Evolutionary conservation across 441 rosid species (phyloP), one percentile per base, ranked within the genome.

Genomic region (Syzygium syzygioides): DNA sequence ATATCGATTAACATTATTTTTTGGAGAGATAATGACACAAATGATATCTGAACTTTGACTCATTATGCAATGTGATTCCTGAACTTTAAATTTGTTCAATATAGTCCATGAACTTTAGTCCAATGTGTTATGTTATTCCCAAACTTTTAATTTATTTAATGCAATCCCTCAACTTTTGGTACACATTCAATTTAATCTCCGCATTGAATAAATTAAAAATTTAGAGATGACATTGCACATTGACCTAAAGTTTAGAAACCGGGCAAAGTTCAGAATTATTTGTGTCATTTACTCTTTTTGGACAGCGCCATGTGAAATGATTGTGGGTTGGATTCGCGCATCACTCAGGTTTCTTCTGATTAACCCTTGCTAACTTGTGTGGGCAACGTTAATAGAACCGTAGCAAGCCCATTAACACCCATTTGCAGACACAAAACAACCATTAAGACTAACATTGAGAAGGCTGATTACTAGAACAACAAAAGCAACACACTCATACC

Each of bases 211-310:
- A 60, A 28, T 60, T 13, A 60, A 60, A 28, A 60, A 2, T 0
- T 60, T 0, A 60, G 0, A 7, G 0, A 28, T 1, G 3, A 0
- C 0, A 13, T 28, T 13, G 3, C 7, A 28, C 3, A 28, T 37
- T 37, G 1, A 37, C 5, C 1, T 37, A 37, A 37, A 37, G 41
- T 37, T 37, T 37, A 37, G 37, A 37, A 4, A 37, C 4, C 37
- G 5, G 41, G 1, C 41, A 37, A 26, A 26, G 30, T 2, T 71
- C 1, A 20, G n/a, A 45, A 37, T 20, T 6, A n/a, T 76, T 32
- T 14, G 17, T 45, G 23, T 41, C 83, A 13, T 12, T 28, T 12
- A 20, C 18, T 37, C 12, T 23, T 23, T 37, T 37, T 37, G 50
- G 2, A 71, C n/a, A 3, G 14, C 2, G 9, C 50, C 28, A 19